Evolutionary conservation across 2,329 filamentous ascomycete species (phyloP), one percentile per base, ranked within the genome.

Genomic region (Penicillium expansum): DNA sequence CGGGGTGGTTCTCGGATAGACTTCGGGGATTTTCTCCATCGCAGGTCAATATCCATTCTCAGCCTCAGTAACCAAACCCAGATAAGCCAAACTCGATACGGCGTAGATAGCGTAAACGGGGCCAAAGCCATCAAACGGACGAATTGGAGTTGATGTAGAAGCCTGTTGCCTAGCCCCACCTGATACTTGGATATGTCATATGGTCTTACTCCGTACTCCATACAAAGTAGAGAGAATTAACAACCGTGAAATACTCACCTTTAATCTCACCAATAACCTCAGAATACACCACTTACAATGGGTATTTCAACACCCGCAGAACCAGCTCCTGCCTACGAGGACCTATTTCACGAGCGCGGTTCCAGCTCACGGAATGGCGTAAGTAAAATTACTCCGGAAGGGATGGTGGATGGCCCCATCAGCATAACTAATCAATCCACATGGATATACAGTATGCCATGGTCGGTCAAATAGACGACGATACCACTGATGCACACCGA

Each of bases 321-420:
- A 9, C 43, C 50, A 20, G 56, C 55, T 8, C 60, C 60, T 0
- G 53, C 60, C 22, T 62, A 62, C 37, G 53, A 61, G 6, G 60
- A 62, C 2, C 32, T 62, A 8, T 61, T 50, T 30, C 56, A 61
- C n/a, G 37, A 58, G 27, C 50, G 14, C 1, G 58, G 58, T 3
- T 30, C 52, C 9, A 58, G 57, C 37, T 39, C 43, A 27, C 44
- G 32, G 29, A 58, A 44, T 24, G 56, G 58, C 10, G 56, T 60
- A 56, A 38, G 56, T 24, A 45, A 20, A 13, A 11, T 16, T 14
- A n/a, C 20, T 18, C 16, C 7, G 13, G 5, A 22, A 27, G 24
- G 24, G 13, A 35, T 18, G 9, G 4, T 5, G 7, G 6, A 9
- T 22, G 14, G 4, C 11, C 20, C 18, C 29, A 18, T 14, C 29